Conservation (phyloP, 352 stramenopile species). For the Peronospora destructor region DNA sequence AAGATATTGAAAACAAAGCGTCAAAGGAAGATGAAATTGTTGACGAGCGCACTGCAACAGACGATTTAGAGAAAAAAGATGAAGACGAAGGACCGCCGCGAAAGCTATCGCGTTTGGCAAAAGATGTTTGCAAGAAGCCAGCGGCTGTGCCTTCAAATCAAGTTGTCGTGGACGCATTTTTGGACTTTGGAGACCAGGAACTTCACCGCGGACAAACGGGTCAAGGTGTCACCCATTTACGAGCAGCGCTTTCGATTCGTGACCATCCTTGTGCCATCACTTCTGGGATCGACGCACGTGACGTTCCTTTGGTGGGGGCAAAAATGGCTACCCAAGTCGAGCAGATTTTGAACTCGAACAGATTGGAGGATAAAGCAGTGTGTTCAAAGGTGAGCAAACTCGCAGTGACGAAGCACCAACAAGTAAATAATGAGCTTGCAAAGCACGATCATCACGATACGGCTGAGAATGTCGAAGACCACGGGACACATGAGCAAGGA, state of each 20-base stretch:
- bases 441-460: conserved; percentile 3
- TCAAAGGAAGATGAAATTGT: conserved; percentile 8
- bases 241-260: conserved; percentile 44
- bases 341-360: conserved; percentile 38
- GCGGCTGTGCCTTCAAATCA: conserved; percentile 41
- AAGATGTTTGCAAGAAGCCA: conserved; percentile 34
- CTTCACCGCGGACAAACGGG: conserved; percentile 45
- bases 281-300: conserved; percentile 25
- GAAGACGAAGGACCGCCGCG: conserved; percentile 12
- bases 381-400: conserved; percentile 3
- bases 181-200: conserved; percentile 43
- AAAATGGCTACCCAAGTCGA: conserved; percentile 50
- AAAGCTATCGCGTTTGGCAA: conserved; percentile 35
- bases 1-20: conserved; percentile 1
- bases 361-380: conserved; percentile 28
- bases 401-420: conserved; percentile 26
- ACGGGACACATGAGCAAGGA: neutral
- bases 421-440: conserved; percentile 32
- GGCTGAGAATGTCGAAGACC: neutral
- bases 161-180: conserved; percentile 55
- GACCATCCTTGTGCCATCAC: conserved; percentile 38
- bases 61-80: neutral
- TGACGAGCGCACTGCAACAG: neutral
- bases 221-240: conserved; percentile 51
- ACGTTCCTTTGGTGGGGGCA: conserved; percentile 35